These are phyloP conservation scores for Vanrija humicola DNA, from an alignment of 1,284 basidiomycete genomes.

Conservation along the genomic window DNA sequence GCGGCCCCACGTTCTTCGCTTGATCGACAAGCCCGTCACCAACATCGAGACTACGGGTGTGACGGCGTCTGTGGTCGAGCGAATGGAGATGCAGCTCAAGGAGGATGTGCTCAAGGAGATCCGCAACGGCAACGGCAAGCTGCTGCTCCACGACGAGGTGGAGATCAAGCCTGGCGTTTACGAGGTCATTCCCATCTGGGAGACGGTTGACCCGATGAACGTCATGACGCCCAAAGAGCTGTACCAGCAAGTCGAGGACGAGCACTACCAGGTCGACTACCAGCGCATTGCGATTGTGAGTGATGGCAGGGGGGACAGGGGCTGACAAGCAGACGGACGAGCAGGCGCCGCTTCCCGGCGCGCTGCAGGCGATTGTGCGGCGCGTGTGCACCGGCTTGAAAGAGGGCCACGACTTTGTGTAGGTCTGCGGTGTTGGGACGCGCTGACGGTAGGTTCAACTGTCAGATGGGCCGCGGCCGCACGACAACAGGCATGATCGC, in stretches of 20 bases:
- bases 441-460: conserved; percentile 45
- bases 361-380: conserved; percentile 70
- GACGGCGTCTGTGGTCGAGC: conserved; percentile 84
- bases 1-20: conserved; percentile 86
- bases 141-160: conserved; percentile 92
- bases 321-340: conserved; percentile 72
- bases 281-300: conserved; percentile 77
- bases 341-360: conserved; percentile 85
- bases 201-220: conserved; percentile 74
- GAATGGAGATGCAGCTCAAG: conserved; percentile 88
- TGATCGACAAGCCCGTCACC: conserved; percentile 80
- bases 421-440: conserved; percentile 55
- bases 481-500: conserved; percentile 90
- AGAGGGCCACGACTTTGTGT: conserved; percentile 68
- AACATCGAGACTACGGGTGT: conserved; percentile 97
- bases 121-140: conserved; percentile 65
- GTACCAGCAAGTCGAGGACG: conserved; percentile 51
- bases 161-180: conserved; percentile 89
- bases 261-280: conserved; percentile 85
- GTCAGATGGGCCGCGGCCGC: conserved; percentile 52
- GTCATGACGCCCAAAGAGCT: conserved; percentile 82
- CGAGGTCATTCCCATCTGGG: conserved; percentile 81
- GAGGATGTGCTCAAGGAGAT: conserved; percentile 82
- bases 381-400: conserved; percentile 65
- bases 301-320: conserved; percentile 9